Conservation (phyloP, 495 filamentous ascomycete species). For the Penicillium maclennaniae region DNA sequence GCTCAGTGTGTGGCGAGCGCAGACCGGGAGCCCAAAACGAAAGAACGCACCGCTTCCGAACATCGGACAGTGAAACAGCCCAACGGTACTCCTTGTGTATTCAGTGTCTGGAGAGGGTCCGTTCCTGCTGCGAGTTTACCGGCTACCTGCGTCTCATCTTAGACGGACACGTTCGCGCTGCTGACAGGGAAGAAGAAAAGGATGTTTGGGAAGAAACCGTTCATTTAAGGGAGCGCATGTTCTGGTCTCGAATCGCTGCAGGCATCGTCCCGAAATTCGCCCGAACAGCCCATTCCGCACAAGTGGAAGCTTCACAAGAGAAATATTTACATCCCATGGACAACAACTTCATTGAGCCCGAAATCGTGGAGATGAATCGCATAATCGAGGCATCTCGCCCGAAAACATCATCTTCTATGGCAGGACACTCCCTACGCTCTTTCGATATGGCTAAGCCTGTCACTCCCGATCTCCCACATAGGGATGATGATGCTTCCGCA, state of each 20-base stretch:
- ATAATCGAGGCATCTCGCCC: conserved; percentile 1
- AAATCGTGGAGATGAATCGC: conserved; percentile 2
- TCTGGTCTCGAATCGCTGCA: conserved; percentile 88
- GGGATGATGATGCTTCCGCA: conserved; percentile 6
- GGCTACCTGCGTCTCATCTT: conserved; percentile 85
- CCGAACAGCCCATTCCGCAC: conserved; percentile 4
- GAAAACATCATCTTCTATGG: not conserved
- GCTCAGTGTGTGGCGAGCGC: conserved; percentile 83
- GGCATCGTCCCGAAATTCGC: conserved; percentile 72
- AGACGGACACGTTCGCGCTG: conserved; percentile 77
- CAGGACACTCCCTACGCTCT: conserved; percentile 4
- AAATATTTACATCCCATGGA: conserved; percentile 9
- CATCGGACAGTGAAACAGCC: conserved; percentile 76
- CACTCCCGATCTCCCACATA: conserved; percentile 11
- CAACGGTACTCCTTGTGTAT: conserved; percentile 86
- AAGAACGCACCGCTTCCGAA: conserved; percentile 84
- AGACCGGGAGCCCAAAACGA: conserved; percentile 64
- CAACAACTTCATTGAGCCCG: conserved; percentile 2
- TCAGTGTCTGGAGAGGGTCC: conserved; percentile 79
- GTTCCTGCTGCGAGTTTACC: conserved; percentile 86
- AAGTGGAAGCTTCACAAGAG: not conserved
- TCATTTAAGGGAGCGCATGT: conserved; percentile 85
- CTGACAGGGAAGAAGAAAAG: conserved; percentile 72
- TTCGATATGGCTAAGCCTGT: conserved; percentile 3
- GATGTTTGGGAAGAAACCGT: conserved; percentile 93